Conservation (phyloP, 2,329 filamentous ascomycete species). For the Clarireedia homoeocarpa region DNA sequence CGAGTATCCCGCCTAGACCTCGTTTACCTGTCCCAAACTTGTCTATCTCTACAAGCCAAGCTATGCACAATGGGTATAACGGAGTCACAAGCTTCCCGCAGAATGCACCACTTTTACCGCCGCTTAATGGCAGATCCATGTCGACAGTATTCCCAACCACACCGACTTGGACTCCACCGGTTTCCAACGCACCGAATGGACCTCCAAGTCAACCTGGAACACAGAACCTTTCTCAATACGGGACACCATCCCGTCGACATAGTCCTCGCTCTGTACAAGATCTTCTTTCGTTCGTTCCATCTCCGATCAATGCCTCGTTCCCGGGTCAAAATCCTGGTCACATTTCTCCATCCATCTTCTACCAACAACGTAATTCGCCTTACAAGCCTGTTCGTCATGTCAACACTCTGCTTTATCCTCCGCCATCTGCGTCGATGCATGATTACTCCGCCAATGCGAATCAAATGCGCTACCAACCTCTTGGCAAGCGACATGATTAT, state of each 20-base stretch:
- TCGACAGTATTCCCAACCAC: conserved; percentile 61
- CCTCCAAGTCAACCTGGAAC: conserved; percentile 1
- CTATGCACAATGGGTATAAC: conserved; percentile 20
- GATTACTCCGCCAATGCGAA: conserved; percentile 58
- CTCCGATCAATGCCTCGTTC: conserved; percentile 29
- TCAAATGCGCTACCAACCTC: conserved; percentile 75
- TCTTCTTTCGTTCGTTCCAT: conserved; percentile 30
- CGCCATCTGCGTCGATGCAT: conserved; percentile 71
- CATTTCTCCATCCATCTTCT: conserved; percentile 72
- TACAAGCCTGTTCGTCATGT: conserved; percentile 87
- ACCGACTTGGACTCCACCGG: conserved; percentile 37
- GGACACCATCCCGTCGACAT: conserved; percentile 29
- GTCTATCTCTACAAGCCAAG: conserved; percentile 34
- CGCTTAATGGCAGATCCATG: conserved; percentile 53
- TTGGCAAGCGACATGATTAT: conserved; percentile 61
- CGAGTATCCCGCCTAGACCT: conserved; percentile 27
- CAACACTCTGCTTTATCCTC: conserved; percentile 83
- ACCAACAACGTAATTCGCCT: conserved; percentile 82
- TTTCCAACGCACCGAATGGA: conserved; percentile 30
- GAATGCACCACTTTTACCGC: conserved; percentile 25
- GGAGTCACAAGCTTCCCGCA: conserved; percentile 17
- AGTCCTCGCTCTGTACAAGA: conserved; percentile 28
- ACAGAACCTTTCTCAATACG: conserved; percentile 10
- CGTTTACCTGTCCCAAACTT: conserved; percentile 66
- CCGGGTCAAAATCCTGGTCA: conserved; percentile 43